These are phyloP conservation scores for Ogataea nonfermentans DNA, from an alignment of 805 yeast species.

Conservation along the genomic window DNA sequence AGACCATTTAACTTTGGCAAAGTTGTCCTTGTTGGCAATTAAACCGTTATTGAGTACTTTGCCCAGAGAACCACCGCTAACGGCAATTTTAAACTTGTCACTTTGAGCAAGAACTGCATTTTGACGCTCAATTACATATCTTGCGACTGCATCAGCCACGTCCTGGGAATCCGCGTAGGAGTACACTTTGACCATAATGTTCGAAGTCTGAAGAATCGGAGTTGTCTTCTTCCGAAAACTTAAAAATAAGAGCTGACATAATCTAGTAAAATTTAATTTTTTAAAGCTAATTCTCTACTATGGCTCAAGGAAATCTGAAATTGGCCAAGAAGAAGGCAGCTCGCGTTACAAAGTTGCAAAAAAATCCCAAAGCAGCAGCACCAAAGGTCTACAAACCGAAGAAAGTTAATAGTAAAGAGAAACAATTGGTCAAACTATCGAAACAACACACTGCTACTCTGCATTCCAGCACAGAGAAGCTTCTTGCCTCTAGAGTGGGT, in stretches of 20 bases:
- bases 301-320: slow-evolving; percentile 77
- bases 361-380: slow-evolving; percentile 66
- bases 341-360: slow-evolving; percentile 64
- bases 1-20: slow-evolving; percentile 55
- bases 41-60: slow-evolving; percentile 67
- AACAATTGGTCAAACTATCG: slow-evolving; percentile 48
- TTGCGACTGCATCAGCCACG: slow-evolving; percentile 67
- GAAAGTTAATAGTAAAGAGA: slow-evolving; percentile 49
- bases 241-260: slow-evolving; percentile 2
- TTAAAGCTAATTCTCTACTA: slow-evolving; percentile 23
- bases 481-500: slow-evolving; percentile 87
- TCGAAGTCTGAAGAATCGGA: slow-evolving; percentile 1
- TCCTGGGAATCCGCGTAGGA: slow-evolving; percentile 53
- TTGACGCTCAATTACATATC: slow-evolving; percentile 60
- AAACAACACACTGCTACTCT: slow-evolving; percentile 56
- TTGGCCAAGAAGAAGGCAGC: slow-evolving; percentile 46
- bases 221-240: not conserved
- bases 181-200: slow-evolving; percentile 37
- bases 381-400: slow-evolving; percentile 71
- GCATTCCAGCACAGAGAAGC: slow-evolving; percentile 70
- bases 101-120: slow-evolving; percentile 49
- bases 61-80: slow-evolving; percentile 90
- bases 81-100: slow-evolving; percentile 64
- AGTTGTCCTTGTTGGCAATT: slow-evolving; percentile 50
- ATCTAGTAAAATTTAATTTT: slow-evolving; percentile 1